Percentiles rank a stretch among this genome's conserved stretches.
Conservation (phyloP, 805 yeast species). For the Monosporozyma solicola region DNA sequence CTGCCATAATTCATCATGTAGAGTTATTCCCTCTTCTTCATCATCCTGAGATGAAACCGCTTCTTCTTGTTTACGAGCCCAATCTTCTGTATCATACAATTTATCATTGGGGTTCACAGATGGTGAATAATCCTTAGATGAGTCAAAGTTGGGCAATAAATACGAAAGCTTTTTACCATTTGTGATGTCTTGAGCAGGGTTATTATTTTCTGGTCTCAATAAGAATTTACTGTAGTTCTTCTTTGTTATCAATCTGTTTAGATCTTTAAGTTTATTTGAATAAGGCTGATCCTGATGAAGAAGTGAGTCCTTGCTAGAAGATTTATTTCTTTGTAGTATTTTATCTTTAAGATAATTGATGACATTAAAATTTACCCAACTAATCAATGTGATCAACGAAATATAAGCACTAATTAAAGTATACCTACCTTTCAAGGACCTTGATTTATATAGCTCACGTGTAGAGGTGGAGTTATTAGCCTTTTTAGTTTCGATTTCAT, state of each 20-base stretch:
- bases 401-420: background rate
- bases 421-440: background rate
- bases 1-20: background rate
- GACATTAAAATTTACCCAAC: background rate
- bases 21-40: background rate
- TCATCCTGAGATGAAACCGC: background rate
- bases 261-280: constrained; percentile 5
- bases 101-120: background rate
- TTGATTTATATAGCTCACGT: background rate
- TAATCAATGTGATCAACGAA: background rate
- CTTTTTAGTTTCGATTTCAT: background rate
- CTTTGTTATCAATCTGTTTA: constrained; percentile 19
- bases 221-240: constrained; percentile 20
- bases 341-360: background rate
- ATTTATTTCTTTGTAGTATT: background rate
- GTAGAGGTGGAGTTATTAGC: background rate
- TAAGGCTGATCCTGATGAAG: background rate
- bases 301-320: background rate
- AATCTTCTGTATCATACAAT: background rate
- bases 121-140: constrained; percentile 8
- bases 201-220: constrained; percentile 14
- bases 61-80: background rate
- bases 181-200: background rate
- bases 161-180: constrained; percentile 8
- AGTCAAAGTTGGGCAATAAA: constrained; percentile 23